A percentile compares a stretch with the other conserved stretches of the same genome.
These are phyloP conservation scores for Lachancea fermentati DNA, from an alignment of 805 yeast species.

Conservation along the genomic window DNA sequence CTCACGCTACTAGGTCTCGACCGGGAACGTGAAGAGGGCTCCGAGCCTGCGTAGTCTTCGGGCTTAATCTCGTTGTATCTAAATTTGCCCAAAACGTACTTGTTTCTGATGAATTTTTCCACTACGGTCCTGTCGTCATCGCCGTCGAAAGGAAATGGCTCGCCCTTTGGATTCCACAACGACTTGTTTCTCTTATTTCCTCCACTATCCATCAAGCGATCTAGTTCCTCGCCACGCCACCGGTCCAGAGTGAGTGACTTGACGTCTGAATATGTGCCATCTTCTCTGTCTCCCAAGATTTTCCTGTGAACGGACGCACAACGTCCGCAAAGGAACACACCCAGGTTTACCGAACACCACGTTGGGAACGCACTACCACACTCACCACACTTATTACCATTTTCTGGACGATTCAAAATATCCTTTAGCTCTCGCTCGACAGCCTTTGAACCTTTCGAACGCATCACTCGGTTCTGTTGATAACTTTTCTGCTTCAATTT, in stretches of 20 bases:
- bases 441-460: conserved; percentile 11
- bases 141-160: conserved; percentile 69
- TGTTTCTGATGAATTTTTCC: conserved; percentile 56
- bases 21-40: conserved; percentile 14
- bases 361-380: conserved; percentile 64
- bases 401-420: conserved; percentile 51
- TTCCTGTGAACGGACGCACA: conserved; percentile 77
- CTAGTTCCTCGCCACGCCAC: conserved; percentile 59
- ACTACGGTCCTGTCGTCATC: conserved; percentile 57
- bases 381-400: conserved; percentile 73
- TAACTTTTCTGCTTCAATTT: too few relatives aligned
- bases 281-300: conserved; percentile 41
- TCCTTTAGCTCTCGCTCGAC: conserved; percentile 49
- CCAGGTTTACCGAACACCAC: conserved; percentile 39
- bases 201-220: conserved; percentile 32
- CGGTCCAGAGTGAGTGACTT: conserved; percentile 68
- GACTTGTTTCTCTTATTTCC: conserved; percentile 61
- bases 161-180: conserved; percentile 63
- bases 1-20: conserved; percentile 13
- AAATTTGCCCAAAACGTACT: conserved; percentile 61
- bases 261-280: conserved; percentile 50
- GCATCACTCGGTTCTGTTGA: too few relatives aligned
- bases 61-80: conserved; percentile 28
- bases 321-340: conserved; percentile 74
- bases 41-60: conserved; percentile 23